These are phyloP conservation scores for Euphrasia confusa DNA, from an alignment of 257 asterid genomes.

Conservation along the genomic window DNA sequence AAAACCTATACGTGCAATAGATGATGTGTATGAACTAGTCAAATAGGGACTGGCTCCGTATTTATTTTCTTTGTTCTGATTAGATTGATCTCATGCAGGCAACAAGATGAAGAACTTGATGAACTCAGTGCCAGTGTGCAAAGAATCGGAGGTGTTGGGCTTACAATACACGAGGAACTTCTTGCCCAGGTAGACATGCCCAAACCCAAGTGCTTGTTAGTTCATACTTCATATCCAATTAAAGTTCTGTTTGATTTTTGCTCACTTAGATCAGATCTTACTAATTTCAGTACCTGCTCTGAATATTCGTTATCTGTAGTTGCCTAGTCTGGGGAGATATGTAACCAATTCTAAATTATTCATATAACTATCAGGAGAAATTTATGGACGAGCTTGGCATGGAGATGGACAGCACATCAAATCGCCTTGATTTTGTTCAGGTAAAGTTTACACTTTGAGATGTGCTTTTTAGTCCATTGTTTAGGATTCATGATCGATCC, in stretches of 20 bases:
- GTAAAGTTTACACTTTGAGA: conserved; percentile 27
- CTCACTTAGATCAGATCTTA: neutral
- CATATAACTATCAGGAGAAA: conserved; percentile 56
- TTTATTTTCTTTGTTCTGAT: conserved; percentile 9
- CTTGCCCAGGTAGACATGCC: conserved; percentile 63
- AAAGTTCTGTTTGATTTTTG: neutral
- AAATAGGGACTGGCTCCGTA: neutral
- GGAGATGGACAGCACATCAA: conserved; percentile 96
- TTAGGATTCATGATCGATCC: conserved; percentile 5
- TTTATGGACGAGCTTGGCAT: conserved; percentile 70
- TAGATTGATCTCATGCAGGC: conserved; percentile 38
- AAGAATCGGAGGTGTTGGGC: conserved; percentile 95
- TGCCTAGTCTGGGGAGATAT: conserved; percentile 2
- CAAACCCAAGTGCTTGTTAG: conserved; percentile 14
- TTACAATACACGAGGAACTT: conserved; percentile 95
- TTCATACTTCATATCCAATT: conserved; percentile 3
- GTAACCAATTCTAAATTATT: neutral
- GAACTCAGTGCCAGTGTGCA: conserved; percentile 86
- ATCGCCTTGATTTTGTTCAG: conserved; percentile 98
- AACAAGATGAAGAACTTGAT: conserved; percentile 74
- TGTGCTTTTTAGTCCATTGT: neutral
- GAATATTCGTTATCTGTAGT: neutral
- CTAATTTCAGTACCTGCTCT: conserved; percentile 7
- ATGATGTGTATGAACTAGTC: neutral
- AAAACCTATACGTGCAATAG: neutral